These are phyloP conservation scores for Amanita exitialis DNA, from an alignment of 768 basidiomycete genomes.

Conservation along the genomic window DNA sequence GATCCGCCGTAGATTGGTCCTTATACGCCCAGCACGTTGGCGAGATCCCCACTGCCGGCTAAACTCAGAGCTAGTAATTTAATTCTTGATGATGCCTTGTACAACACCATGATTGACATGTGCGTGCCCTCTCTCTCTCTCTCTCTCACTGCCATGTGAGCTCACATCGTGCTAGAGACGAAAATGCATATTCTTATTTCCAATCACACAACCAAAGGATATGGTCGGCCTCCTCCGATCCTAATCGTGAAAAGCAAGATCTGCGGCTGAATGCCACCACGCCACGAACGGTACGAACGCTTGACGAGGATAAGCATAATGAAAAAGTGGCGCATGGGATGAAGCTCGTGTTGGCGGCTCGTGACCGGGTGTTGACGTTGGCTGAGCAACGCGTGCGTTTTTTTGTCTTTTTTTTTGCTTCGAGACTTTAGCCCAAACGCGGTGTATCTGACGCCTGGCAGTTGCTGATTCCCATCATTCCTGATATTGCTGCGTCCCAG, in stretches of 20 bases:
- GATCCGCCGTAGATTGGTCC: constrained; percentile 60
- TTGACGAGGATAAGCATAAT: constrained; percentile 46
- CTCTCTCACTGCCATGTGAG: neutral
- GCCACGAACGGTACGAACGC: constrained; percentile 16
- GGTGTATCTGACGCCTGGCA: constrained; percentile 14
- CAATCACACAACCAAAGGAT: constrained; percentile 22
- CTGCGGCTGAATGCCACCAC: neutral
- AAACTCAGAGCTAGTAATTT: constrained; percentile 68
- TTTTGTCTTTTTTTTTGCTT: no score
- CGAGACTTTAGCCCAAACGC: no score
- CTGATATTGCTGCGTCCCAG: constrained; percentile 32
- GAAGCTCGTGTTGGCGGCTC: constrained; percentile 58
- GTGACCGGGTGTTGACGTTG: constrained; percentile 63
- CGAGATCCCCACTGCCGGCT: constrained; percentile 65
- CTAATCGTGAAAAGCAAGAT: constrained; percentile 13
- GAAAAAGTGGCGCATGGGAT: constrained; percentile 54
- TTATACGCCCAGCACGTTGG: constrained; percentile 67
- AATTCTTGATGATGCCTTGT: constrained; percentile 54
- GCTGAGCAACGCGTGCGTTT: constrained; percentile 59
- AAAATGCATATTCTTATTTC: constrained; percentile 33
- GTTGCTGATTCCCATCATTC: constrained; percentile 43
- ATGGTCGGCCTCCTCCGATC: constrained; percentile 33
- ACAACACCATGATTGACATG: constrained; percentile 40
- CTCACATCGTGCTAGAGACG: constrained; percentile 30
- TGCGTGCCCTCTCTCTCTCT: constrained; percentile 16